These are phyloP conservation scores for Globisporangium iwayamae DNA, from an alignment of 352 stramenopile species.

Conservation along the genomic window DNA sequence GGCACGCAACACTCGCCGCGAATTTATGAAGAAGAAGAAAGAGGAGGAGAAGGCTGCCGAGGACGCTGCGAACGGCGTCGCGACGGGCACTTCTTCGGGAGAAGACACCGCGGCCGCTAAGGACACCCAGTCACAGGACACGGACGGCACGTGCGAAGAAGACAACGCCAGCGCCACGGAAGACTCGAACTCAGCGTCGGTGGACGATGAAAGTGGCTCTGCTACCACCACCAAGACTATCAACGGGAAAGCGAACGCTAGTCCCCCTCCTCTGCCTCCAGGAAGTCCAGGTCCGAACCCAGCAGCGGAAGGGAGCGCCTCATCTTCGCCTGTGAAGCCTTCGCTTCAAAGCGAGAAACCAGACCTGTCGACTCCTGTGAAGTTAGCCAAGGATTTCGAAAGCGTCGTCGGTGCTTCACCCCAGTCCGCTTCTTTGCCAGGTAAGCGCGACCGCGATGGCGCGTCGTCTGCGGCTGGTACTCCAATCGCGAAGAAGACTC, in stretches of 20 bases:
- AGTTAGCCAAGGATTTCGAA: conserved; percentile 24
- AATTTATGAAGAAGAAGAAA: conserved; percentile 86
- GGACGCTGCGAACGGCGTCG: conserved; percentile 28
- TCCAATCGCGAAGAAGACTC: conserved; percentile 22
- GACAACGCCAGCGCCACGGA: conserved; percentile 34
- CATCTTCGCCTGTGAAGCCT: conserved; percentile 12
- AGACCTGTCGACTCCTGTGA: conserved; percentile 27
- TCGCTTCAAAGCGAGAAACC: not conserved
- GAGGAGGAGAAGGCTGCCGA: conserved; percentile 76
- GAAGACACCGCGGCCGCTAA: conserved; percentile 45
- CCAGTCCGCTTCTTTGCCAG: conserved; percentile 23
- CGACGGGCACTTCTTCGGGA: conserved; percentile 23
- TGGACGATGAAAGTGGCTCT: not conserved
- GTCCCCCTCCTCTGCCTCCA: not conserved
- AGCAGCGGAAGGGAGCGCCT: conserved; percentile 29
- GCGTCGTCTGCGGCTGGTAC: conserved; percentile 19
- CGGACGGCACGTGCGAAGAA: conserved; percentile 42
- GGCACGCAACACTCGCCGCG: conserved; percentile 56
- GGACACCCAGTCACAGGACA: conserved; percentile 54
- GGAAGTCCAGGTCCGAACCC: conserved; percentile 34
- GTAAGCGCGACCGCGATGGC: conserved; percentile 42
- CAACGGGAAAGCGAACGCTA: not conserved
- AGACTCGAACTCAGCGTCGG: conserved; percentile 29
- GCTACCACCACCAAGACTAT: not conserved
- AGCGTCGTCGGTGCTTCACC: conserved; percentile 12